These are phyloP conservation scores for Zygotorulaspora danielsina DNA, from an alignment of 805 yeast species.

Conservation along the genomic window DNA sequence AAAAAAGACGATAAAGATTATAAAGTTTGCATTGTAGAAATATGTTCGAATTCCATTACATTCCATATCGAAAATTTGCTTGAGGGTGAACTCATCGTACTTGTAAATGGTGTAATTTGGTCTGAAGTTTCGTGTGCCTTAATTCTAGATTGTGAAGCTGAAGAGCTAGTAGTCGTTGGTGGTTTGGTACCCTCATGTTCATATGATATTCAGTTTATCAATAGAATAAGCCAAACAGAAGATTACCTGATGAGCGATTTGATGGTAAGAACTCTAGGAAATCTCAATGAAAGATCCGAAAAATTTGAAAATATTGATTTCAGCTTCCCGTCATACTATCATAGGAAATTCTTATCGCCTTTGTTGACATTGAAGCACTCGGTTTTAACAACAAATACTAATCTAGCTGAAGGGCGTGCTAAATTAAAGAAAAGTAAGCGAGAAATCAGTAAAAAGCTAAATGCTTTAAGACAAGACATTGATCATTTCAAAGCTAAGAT, in stretches of 20 bases:
- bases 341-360: conserved; percentile 48
- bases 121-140: conserved; percentile 54
- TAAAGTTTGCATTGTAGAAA: conserved; percentile 44
- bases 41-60: conserved; percentile 49
- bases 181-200: conserved; percentile 63
- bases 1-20: conserved; percentile 34
- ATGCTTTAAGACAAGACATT: conserved; percentile 51
- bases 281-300: conserved; percentile 11
- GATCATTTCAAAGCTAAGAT: conserved; percentile 48
- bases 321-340: conserved; percentile 35
- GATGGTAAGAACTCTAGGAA: conserved; percentile 37
- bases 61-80: conserved; percentile 46
- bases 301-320: conserved; percentile 29
- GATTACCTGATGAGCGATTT: conserved; percentile 39
- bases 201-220: conserved; percentile 50
- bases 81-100: conserved; percentile 41
- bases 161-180: conserved; percentile 53
- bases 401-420: conserved; percentile 52
- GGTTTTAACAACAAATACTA: conserved; percentile 58
- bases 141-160: conserved; percentile 38
- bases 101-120: conserved; percentile 68
- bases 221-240: conserved; percentile 33
- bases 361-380: conserved; percentile 61
- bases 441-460: conserved; percentile 53
- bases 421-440: conserved; percentile 53